Percentiles rank a stretch among this genome's conserved stretches.
Evolutionary conservation across 805 yeast species (phyloP).

Genomic region (Wickerhamiella shivajii): DNA sequence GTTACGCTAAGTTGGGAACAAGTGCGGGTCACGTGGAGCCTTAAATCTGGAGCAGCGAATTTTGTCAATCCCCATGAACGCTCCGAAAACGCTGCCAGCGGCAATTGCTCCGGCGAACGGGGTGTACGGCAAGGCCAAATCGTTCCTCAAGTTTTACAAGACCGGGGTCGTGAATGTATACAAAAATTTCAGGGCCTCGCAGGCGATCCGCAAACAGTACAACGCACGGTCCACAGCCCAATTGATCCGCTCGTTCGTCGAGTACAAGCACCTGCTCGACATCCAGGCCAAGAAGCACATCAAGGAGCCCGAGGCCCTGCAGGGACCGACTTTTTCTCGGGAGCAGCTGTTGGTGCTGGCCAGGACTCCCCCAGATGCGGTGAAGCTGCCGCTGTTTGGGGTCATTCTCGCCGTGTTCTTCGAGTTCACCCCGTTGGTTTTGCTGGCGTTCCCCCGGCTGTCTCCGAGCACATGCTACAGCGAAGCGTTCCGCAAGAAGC

Average conservation of each 20-base stretch:
- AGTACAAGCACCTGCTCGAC: constrained; percentile 2
- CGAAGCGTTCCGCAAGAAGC: constrained; percentile 4
- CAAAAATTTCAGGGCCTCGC: constrained; percentile 24
- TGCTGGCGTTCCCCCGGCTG: constrained; percentile 38
- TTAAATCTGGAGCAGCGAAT: too few species aligned
- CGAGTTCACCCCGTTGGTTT: constrained; percentile 41
- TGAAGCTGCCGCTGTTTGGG: constrained; percentile 46
- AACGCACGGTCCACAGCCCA: constrained; percentile 11
- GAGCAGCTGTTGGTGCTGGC: constrained; percentile 36
- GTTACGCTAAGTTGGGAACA: neutral
- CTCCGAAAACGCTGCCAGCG: constrained; percentile 23
- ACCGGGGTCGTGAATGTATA: constrained; percentile 36
- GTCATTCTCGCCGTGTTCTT: constrained; percentile 38
- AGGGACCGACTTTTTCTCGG: constrained; percentile 23
- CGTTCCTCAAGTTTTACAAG: constrained; percentile 29
- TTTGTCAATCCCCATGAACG: constrained; percentile 13
- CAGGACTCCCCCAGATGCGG: constrained; percentile 36
- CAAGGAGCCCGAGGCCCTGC: neutral
- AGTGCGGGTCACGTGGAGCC: too few species aligned
- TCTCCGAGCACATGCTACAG: constrained; percentile 45
- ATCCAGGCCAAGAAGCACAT: neutral
- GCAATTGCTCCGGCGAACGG: constrained; percentile 15
- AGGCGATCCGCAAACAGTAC: constrained; percentile 12
- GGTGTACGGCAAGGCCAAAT: constrained; percentile 17
- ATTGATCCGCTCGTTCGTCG: constrained; percentile 14